phyloP scores from a whole-genome alignment of 306 rosid genomes.

The Medicago lupulina region DNA sequence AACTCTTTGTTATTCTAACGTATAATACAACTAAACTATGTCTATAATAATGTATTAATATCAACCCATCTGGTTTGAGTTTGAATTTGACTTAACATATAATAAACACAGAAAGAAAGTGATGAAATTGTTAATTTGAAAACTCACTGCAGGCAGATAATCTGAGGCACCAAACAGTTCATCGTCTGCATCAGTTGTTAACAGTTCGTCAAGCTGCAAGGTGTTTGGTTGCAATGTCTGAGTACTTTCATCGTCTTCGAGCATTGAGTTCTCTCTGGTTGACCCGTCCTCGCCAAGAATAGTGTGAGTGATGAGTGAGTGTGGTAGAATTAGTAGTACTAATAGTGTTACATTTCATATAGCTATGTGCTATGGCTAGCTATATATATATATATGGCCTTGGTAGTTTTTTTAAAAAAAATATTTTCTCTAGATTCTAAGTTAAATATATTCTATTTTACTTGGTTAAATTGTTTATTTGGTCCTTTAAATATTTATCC shows the following conservation, averaged over 20 bases:
- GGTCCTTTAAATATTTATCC: too few relatives aligned
- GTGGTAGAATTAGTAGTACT: background rate
- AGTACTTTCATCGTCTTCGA: conserved; percentile 90
- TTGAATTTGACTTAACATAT: background rate
- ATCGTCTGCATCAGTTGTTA: conserved; percentile 68
- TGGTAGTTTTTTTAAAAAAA: conserved; percentile 18
- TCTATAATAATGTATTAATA: too few relatives aligned
- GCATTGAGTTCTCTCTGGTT: conserved; percentile 93
- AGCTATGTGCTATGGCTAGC: conserved; percentile 8
- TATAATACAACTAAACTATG: too few relatives aligned
- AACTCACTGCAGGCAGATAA: conserved; percentile 77
- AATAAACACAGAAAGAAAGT: background rate
- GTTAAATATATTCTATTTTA: conserved; percentile 22
- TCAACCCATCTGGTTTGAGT: too few relatives aligned
- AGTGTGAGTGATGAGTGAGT: background rate
- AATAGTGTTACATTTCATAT: background rate
- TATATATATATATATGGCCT: conserved; percentile 1
- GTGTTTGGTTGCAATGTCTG: conserved; percentile 82
- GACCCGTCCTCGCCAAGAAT: conserved; percentile 82
- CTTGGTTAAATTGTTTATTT: too few relatives aligned
- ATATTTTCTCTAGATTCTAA: conserved; percentile 15
- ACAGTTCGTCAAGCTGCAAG: conserved; percentile 88
- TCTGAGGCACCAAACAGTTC: conserved; percentile 80
- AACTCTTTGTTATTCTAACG: background rate
- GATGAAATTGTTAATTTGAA: conserved; percentile 9